Base-by-base conservation (phyloP, 228 moss, liverwort and hornwort genomes). In the Sphagnum fallax region DNA sequence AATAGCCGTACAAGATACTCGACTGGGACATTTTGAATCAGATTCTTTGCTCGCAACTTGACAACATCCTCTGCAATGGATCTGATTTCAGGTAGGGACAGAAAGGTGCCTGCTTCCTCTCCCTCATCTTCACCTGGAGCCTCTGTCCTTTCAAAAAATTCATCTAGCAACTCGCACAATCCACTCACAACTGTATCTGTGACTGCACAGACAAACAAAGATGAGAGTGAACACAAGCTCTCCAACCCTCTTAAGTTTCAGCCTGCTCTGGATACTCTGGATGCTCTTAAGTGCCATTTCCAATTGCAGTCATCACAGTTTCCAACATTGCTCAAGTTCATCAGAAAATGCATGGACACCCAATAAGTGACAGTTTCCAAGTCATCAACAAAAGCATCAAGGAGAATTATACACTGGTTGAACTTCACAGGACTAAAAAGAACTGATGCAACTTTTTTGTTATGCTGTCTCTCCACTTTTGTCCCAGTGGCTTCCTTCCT, bases 121-220 rank as follows among this genome's bases (percentile, higher is more conserved):
- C 91, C 91, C 69, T 90, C 97, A 64, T 89, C 91, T 51, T 89
- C 90, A 67, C 83, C 89, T 57, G 87, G 84, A 70, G 74, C 72
- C 75, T 92, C 90, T 58, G 87, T 80, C 70, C 85, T 87, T 66
- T 88, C 78, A 62, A 93, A 93, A 52, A 93, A 55, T 64, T 93
- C 97, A 74, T 98, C 93, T 65, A 98, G 80, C 61, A 89, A 61
- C 71, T 90, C 93, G 73, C 91, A 89, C 52, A 98, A 75, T 73
- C 78, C 78, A 73, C 75, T 80, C 51, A 90, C 84, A 64, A 88
- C 72, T 48, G 72, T 65, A 72, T 84, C 89, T 87, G 89, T 65
- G 6, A 12, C 60, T 70, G 32, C 32, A 32, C 32, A 32, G 32
- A 32, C 32, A 32, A 3, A 32, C 32, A 32, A 32, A 32, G 32